Conservation (phyloP, 75 land plant genomes). For the Adiantum capillusveneris region DNA sequence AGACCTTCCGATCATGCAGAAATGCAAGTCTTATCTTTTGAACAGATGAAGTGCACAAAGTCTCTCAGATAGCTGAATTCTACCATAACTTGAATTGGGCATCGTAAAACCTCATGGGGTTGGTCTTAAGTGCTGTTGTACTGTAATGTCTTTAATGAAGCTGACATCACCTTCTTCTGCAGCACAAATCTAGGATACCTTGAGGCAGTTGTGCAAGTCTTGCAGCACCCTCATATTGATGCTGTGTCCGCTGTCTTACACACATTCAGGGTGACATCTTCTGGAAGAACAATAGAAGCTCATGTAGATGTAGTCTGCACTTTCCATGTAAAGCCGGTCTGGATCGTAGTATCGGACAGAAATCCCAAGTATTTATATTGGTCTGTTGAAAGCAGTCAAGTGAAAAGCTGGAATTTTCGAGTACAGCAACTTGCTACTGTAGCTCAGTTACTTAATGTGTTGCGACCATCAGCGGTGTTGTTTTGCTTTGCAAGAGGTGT, state of each 20-base stretch:
- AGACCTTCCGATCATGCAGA: no score
- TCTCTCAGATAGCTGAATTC: no score
- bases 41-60: no score
- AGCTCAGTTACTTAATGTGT: slow-evolving; percentile 24
- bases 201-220: slow-evolving; percentile 51
- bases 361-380: slow-evolving; percentile 68
- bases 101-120: no score
- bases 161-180: slow-evolving; percentile 24
- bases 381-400: slow-evolving; percentile 20
- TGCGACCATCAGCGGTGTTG: slow-evolving; percentile 51
- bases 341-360: slow-evolving; percentile 82
- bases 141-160: no score
- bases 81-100: no score
- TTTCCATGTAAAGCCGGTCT: slow-evolving; percentile 45
- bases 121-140: no score
- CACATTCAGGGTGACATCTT: slow-evolving; percentile 19
- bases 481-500: slow-evolving; percentile 63
- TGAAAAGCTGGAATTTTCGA: slow-evolving; percentile 43
- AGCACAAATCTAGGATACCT: slow-evolving; percentile 79
- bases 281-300: slow-evolving; percentile 7
- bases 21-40: no score
- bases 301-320: slow-evolving; percentile 82
- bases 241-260: slow-evolving; percentile 72
- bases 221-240: slow-evolving; percentile 54
- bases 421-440: slow-evolving; percentile 27